These are phyloP conservation scores for Cryptococcus hybrid DNA, from an alignment of 1,284 basidiomycete species.

Conservation along the genomic window DNA sequence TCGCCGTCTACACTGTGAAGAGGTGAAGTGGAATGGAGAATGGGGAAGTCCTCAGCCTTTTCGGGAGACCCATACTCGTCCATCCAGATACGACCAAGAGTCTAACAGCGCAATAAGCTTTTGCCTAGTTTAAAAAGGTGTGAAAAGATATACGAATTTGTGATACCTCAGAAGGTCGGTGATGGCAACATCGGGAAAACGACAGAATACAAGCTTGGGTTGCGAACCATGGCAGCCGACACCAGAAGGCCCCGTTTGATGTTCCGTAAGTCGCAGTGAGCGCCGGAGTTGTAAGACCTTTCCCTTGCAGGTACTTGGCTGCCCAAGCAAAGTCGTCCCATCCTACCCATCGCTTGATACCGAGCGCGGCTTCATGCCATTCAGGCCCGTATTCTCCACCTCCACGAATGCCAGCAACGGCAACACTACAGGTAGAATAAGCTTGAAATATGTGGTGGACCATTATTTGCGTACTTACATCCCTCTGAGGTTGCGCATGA, in stretches of 20 bases:
- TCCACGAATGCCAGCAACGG: constrained; percentile 20
- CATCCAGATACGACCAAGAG: constrained; percentile 15
- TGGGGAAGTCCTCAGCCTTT: constrained; percentile 5
- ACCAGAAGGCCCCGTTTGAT: constrained; percentile 19
- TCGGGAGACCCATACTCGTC: constrained; percentile 19
- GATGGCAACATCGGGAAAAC: constrained; percentile 14
- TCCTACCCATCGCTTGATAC: constrained; percentile 10
- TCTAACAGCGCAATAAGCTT: constrained; percentile 2
- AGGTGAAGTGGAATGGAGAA: constrained; percentile 10
- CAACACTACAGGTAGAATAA: constrained; percentile 9
- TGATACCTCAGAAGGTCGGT: constrained; percentile 16
- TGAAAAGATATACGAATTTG: constrained; percentile 16
- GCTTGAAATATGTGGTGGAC: background rate
- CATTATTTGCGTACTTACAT: constrained; percentile 9
- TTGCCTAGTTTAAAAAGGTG: background rate
- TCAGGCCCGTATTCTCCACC: constrained; percentile 20
- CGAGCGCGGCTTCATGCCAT: constrained; percentile 20
- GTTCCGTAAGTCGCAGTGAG: constrained; percentile 16
- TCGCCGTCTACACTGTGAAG: constrained; percentile 12
- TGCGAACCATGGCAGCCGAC: constrained; percentile 8
- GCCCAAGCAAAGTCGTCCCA: constrained; percentile 18
- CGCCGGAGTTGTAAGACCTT: constrained; percentile 11
- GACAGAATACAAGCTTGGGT: constrained; percentile 13
- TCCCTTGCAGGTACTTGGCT: constrained; percentile 11
- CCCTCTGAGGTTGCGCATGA: constrained; percentile 17